These are phyloP conservation scores for Macrophomina pseudophaseolina DNA, from an alignment of 2,329 filamentous ascomycete species.

Conservation along the genomic window DNA sequence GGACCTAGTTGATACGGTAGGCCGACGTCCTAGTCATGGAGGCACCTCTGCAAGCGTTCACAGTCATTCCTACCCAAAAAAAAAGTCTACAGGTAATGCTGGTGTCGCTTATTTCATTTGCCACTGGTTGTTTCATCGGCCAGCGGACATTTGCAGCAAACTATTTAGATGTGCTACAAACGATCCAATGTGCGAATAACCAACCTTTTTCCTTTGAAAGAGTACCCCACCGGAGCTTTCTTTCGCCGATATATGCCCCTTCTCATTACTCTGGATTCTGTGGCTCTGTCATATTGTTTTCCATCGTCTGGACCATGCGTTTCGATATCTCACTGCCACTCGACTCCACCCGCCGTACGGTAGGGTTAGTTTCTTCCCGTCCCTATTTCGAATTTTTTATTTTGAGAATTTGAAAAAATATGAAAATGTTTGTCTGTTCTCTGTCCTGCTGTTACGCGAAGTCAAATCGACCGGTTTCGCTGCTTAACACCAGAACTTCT, in stretches of 20 bases:
- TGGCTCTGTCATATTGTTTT: not conserved
- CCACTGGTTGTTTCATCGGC: slow-evolving; percentile 1
- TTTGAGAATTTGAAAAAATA: no score
- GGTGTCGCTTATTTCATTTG: no score
- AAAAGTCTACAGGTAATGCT: not conserved
- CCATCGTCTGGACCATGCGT: not conserved
- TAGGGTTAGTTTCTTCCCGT: no score
- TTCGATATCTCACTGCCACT: not conserved
- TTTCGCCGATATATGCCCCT: not conserved
- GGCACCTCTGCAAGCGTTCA: not conserved
- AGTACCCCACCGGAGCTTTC: not conserved
- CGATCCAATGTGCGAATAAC: not conserved
- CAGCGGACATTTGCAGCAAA: slow-evolving; percentile 14
- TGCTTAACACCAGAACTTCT: no score
- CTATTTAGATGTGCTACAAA: not conserved
- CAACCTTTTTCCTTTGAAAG: not conserved
- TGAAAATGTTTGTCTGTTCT: no score
- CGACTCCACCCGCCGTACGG: no score
- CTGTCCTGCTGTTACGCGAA: no score
- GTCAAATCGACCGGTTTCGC: no score
- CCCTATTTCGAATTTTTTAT: no score
- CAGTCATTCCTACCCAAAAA: not conserved
- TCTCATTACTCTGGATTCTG: not conserved
- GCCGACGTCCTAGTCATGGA: not conserved
- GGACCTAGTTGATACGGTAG: not conserved